Base-by-base conservation (phyloP, 805 yeast species). In the Lipomyces mesembrius region DNA sequence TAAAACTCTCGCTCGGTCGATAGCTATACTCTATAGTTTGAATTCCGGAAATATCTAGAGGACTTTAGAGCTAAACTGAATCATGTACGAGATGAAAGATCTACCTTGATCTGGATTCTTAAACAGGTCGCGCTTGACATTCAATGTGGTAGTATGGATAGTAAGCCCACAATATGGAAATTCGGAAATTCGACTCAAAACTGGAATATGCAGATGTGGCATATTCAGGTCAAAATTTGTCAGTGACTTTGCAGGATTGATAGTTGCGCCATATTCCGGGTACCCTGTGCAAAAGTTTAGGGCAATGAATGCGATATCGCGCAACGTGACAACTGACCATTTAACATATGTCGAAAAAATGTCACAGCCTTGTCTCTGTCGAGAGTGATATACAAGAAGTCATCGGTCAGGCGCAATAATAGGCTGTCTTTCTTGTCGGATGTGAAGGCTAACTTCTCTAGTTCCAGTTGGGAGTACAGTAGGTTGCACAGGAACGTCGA, bases 401-500 rank as follows among this genome's bases (percentile, higher is more conserved):
- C 98, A 77, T 93, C 98, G 0, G 92, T 96, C 25, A 91, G 76
- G 62, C 97, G 78, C 7, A 91, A 64, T 1, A 91, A 75, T 1
- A 83, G 66, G 17, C 83, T 77, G 2, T 76, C 68, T 46, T n/a
- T 75, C 52, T 11, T 46, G 6, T 64, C 58, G 12, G 51, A 73
- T 7, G 70, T 59, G 62, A 80, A 75, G 14, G 74, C 70, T 27
- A 80, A 79, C 71, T 72, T 71, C 59, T 70, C 67, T 2, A 70
- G 69, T 11, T 89, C 82, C 37, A 93, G 74, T 1, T 83, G 80
- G 73, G 89, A 92, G 72, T 89, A 89, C 0, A 90, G 83, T 0
- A 92, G 70, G 69, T 92, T 91, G 69, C 96, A 92, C 46, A 93
- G 81, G 4, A 87, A 79, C 0, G 90, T 84, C 64, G 97, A 94